Evolutionary conservation across 345 rosid genomes (phyloP), one percentile per base, ranked within the genome.

Genomic region (Lepidium africanum): DNA sequence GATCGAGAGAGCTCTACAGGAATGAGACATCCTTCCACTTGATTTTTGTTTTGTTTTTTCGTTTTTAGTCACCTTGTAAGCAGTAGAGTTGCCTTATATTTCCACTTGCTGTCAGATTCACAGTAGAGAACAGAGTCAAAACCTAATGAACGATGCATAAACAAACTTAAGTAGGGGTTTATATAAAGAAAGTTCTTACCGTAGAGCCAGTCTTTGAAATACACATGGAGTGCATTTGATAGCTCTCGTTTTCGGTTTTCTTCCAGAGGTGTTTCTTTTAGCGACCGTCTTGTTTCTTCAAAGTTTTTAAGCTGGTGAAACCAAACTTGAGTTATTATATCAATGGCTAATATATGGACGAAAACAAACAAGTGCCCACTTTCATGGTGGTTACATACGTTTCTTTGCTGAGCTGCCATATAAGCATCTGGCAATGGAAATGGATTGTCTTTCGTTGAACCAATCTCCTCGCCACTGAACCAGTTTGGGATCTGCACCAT

Each of bases 51-150:
- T 27, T 5, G 32, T 38, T 12, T 63, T 2, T 37, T 33, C 59
- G 2, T 32, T 49, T 72, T 83, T 68, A 89, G 62, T 95, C 99
- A 35, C 96, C 87, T 83, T 91, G 99, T 42, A 95, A 87, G 82
- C 99, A 89, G 83, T 95, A 95, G 58, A 95, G 98, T 79, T 95
- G 99, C 55, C 99, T 96, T 75, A 95, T 84, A 77, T 95, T 95
- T 67, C 99, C 98, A 8, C 96, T 81, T 46, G 97, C 98, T 95
- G 96, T 59, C 54, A 70, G 36, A 70, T 48, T 23, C 51, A 33
- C n/a, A 38, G 11, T 30, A 54, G 41, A 47, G n/a, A 10, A 69
- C 42, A 15, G 23, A 4, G 47, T 74, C 52, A 68, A 61, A 13
- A 43, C 52, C 77, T n/a, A 12, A 35, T 21, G 33, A 21, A 17